Evolutionary conservation across 108 stramenopile genomes (phyloP).

Genomic region (Nitzschia sp.): DNA sequence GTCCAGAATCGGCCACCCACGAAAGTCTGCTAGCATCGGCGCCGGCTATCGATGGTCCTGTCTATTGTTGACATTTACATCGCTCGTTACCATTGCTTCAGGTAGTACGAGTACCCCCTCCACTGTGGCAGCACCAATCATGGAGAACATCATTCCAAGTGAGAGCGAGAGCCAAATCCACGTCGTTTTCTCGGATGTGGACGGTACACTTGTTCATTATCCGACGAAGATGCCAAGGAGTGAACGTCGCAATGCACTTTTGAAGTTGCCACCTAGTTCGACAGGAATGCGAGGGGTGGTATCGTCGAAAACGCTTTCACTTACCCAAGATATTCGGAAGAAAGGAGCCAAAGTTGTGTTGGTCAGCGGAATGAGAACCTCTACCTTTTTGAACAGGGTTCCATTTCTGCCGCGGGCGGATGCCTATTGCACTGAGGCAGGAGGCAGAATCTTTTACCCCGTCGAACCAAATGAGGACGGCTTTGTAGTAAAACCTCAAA

Average conservation of each 20-base stretch:
- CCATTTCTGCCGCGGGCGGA: constrained; percentile 76
- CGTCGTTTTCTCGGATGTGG: constrained; percentile 75
- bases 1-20: too few relatives aligned
- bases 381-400: constrained; percentile 71
- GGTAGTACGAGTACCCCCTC: neutral
- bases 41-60: neutral
- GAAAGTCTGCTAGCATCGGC: too few relatives aligned
- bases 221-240: constrained; percentile 18
- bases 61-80: neutral
- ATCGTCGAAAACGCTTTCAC: constrained; percentile 24
- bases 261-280: constrained; percentile 61
- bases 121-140: neutral
- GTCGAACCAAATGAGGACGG: neutral
- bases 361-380: constrained; percentile 81
- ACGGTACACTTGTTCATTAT: constrained; percentile 83
- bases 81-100: neutral
- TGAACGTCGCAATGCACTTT: constrained; percentile 11
- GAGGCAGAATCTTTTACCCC: constrained; percentile 82
- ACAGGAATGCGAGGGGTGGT: constrained; percentile 69
- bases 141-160: neutral
- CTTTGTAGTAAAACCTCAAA: constrained; percentile 36
- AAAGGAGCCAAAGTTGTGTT: constrained; percentile 55
- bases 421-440: constrained; percentile 76
- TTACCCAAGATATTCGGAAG: constrained; percentile 44
- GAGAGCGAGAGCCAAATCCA: neutral